Conservation (phyloP, 2,329 filamentous ascomycete species). For the Trichoderma cornu-damae region DNA sequence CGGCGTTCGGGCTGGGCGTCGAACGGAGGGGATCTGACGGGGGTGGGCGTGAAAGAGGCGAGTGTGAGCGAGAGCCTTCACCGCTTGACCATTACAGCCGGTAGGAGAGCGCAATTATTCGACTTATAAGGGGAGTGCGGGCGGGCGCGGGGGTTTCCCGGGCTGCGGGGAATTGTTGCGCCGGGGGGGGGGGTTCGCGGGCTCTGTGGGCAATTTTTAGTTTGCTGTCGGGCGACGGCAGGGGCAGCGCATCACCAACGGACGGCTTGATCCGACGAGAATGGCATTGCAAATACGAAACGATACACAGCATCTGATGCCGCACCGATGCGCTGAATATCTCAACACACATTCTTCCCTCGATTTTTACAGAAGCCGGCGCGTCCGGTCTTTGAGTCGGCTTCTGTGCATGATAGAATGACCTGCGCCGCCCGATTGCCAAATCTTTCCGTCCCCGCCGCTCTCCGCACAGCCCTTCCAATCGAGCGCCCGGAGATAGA, state of each 20-base stretch:
- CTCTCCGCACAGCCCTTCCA: neutral
- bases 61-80: slow-evolving; percentile 54
- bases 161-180: neutral
- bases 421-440: neutral
- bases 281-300: no score
- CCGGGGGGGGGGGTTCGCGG: no score
- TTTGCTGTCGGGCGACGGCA: no score
- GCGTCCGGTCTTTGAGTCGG: neutral
- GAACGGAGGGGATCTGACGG: slow-evolving; percentile 49
- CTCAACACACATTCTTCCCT: neutral
- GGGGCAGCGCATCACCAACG: no score
- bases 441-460: neutral
- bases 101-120: slow-evolving; percentile 6
- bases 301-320: neutral
- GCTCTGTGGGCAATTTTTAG: no score
- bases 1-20: slow-evolving; percentile 65
- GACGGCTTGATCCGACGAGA: no score
- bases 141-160: no score
- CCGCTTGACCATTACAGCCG: slow-evolving; percentile 61
- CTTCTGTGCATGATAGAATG: slow-evolving; percentile 2
- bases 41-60: slow-evolving; percentile 46
- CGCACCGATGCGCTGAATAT: neutral
- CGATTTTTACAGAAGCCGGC: no score
- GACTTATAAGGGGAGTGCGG: slow-evolving; percentile 24
- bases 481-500: neutral